A percentile compares a stretch with the other conserved stretches of the same genome.
Conservation (phyloP, 192 early-diverging fungal genomes). For the Coemansia sp. region DNA sequence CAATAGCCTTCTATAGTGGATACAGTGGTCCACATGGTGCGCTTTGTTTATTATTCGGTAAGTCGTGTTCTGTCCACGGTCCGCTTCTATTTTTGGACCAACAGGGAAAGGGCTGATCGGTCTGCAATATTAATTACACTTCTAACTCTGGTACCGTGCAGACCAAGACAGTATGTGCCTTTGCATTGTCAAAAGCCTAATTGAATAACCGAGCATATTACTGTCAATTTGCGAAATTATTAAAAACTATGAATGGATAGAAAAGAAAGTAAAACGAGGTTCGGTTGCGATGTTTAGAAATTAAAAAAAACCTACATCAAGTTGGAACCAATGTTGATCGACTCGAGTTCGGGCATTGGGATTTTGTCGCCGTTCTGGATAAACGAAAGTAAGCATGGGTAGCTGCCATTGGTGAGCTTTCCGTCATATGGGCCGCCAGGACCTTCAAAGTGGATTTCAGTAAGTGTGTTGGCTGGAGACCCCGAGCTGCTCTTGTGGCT, state of each 20-base stretch:
- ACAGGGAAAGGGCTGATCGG: no score
- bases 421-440: constrained; percentile 1
- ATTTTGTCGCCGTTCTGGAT: constrained; percentile 47
- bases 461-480: constrained; percentile 47
- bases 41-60: no score
- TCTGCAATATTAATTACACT: no score
- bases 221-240: background rate
- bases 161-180: background rate
- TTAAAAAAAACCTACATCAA: constrained; percentile 8
- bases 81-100: no score
- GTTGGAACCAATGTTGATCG: constrained; percentile 43
- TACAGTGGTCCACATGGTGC: no score
- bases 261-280: background rate
- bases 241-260: background rate
- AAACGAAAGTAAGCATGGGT: constrained; percentile 45
- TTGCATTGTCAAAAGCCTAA: background rate
- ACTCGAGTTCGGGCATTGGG: constrained; percentile 43
- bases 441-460: constrained; percentile 39
- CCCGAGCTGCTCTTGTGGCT: constrained; percentile 15
- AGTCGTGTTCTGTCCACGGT: no score
- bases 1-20: no score
- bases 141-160: no score
- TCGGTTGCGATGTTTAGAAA: background rate
- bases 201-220: background rate
- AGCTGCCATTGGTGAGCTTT: constrained; percentile 15